Conservation (phyloP, 495 filamentous ascomycete species). For the Cudoniella acicularis region DNA sequence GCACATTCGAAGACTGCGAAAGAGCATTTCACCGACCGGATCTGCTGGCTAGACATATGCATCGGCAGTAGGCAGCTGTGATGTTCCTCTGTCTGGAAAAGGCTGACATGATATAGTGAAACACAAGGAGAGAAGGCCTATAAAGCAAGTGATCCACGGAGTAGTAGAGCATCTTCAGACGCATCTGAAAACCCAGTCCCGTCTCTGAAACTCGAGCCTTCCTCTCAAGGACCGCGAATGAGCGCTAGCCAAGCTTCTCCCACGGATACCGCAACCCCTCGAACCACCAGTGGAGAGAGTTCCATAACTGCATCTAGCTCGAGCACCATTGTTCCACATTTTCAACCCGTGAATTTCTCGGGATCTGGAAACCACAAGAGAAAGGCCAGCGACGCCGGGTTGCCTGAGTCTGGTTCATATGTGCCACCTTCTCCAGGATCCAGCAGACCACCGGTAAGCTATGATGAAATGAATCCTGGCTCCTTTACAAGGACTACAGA, state of each 20-base stretch:
- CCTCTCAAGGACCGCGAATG: neutral
- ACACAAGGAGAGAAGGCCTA: slow-evolving; percentile 23
- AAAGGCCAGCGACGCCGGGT: slow-evolving; percentile 11
- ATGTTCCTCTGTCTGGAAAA: neutral
- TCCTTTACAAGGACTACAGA: neutral
- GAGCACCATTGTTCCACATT: slow-evolving; percentile 10
- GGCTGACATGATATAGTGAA: slow-evolving; percentile 16
- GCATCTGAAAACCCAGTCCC: slow-evolving; percentile 20
- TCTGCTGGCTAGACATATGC: slow-evolving; percentile 72
- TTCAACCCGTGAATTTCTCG: slow-evolving; percentile 13
- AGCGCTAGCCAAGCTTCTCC: slow-evolving; percentile 9
- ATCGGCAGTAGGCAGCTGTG: slow-evolving; percentile 65
- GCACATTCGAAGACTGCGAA: slow-evolving; percentile 59
- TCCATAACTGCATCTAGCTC: slow-evolving; percentile 16
- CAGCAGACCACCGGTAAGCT: slow-evolving; percentile 2
- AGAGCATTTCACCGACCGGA: slow-evolving; percentile 69
- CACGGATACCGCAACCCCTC: slow-evolving; percentile 12
- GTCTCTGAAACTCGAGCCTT: slow-evolving; percentile 15
- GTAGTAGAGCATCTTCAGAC: slow-evolving; percentile 22
- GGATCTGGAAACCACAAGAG: slow-evolving; percentile 6
- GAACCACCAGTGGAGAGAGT: slow-evolving; percentile 17
- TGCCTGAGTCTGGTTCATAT: slow-evolving; percentile 6
- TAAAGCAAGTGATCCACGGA: slow-evolving; percentile 19
- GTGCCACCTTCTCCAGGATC: slow-evolving; percentile 6
- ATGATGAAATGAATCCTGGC: slow-evolving; percentile 5